Conservation (phyloP, 306 rosid genomes). For the Myrica gale region DNA sequence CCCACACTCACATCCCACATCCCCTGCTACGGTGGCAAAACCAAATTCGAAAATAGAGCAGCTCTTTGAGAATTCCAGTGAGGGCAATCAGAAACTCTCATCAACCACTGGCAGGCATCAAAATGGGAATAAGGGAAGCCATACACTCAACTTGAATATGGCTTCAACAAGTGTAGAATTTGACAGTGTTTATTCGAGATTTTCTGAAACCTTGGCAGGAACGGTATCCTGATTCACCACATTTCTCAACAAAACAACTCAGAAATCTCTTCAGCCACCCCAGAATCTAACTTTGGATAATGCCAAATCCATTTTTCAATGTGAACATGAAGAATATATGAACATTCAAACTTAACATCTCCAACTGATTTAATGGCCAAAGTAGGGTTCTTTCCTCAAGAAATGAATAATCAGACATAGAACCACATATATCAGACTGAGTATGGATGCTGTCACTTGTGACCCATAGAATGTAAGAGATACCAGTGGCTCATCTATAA, state of each 20-base stretch:
- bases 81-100: conserved; percentile 3
- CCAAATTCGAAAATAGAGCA: background rate
- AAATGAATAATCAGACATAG: background rate
- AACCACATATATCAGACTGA: too few relatives aligned
- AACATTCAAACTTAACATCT: conserved; percentile 3
- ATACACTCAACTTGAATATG: too few relatives aligned
- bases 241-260: conserved; percentile 11
- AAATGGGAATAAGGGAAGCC: background rate
- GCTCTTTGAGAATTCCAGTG: conserved; percentile 3
- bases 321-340: too few relatives aligned
- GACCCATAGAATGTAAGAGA: background rate
- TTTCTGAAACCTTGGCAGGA: too few relatives aligned
- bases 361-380: conserved; percentile 20
- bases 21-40: background rate
- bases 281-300: background rate
- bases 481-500: background rate
- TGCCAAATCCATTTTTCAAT: background rate
- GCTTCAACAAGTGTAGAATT: too few relatives aligned
- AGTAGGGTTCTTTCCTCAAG: conserved; percentile 20
- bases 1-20: too few relatives aligned
- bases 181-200: too few relatives aligned
- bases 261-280: conserved; percentile 9
- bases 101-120: conserved; percentile 5
- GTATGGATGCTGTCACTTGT: background rate
- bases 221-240: background rate